phyloP scores from a whole-genome alignment of 2,329 filamentous ascomycete species.

The Orbilia quercus region DNA sequence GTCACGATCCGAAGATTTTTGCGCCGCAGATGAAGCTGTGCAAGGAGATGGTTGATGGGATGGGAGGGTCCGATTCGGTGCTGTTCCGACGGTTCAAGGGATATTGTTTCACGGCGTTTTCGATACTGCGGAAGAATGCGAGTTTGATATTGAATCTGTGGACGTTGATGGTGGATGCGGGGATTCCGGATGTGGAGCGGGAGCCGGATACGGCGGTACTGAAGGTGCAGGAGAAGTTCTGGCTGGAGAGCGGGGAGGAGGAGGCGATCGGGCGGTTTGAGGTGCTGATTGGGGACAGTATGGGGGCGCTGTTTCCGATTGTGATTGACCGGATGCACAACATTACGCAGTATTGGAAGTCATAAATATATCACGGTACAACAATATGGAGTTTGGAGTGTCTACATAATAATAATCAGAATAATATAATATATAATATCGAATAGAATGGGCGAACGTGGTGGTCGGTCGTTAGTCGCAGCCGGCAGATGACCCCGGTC shows the following conservation, averaged over 20 bases:
- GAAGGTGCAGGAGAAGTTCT: constrained; percentile 95
- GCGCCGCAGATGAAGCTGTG: constrained; percentile 96
- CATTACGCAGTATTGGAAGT: constrained; percentile 88
- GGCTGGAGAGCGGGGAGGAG: constrained; percentile 89
- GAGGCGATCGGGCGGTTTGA: constrained; percentile 91
- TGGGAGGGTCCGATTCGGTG: constrained; percentile 84
- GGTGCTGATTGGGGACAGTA: constrained; percentile 86
- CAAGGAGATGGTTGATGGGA: constrained; percentile 98
- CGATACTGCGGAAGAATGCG: constrained; percentile 85
- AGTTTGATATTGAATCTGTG: constrained; percentile 95
- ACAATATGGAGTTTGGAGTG: too few species aligned
- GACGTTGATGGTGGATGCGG: constrained; percentile 95
- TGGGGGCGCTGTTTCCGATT: constrained; percentile 88
- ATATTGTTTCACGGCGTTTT: constrained; percentile 95
- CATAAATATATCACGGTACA: constrained; percentile 66
- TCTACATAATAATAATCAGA: too few species aligned
- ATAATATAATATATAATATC: too few species aligned
- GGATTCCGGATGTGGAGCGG: constrained; percentile 92
- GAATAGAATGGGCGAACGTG: too few species aligned
- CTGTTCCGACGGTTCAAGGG: constrained; percentile 92
- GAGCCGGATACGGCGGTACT: constrained; percentile 93
- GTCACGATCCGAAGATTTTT: constrained; percentile 96
- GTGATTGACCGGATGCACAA: constrained; percentile 96
- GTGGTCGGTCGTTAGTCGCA: too few species aligned
- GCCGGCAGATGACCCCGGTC: constrained; percentile 10